phyloP scores from a whole-genome alignment of 805 yeast species.

The Monosporozyma yasuniensis region DNA sequence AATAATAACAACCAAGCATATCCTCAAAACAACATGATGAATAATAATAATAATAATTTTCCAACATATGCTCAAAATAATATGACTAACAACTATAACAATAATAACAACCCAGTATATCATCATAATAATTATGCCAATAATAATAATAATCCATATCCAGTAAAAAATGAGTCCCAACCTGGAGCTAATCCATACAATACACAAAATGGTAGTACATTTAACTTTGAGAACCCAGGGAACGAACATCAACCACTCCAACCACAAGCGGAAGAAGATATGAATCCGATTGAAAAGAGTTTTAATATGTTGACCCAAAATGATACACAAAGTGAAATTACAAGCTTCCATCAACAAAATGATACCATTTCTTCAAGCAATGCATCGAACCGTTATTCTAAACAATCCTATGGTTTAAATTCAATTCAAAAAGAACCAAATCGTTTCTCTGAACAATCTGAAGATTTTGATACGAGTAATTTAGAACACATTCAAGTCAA shows the following conservation, averaged over 20 bases:
- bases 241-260: background rate
- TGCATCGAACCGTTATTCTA: background rate
- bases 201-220: background rate
- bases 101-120: background rate
- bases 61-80: background rate
- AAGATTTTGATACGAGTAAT: background rate
- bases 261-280: conserved; percentile 1
- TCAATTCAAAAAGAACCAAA: background rate
- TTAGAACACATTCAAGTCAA: background rate
- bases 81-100: background rate
- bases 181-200: background rate
- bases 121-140: background rate
- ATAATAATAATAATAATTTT: background rate
- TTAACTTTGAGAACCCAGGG: background rate
- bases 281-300: conserved; percentile 27
- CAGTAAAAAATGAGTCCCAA: background rate
- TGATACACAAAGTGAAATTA: conserved; percentile 6
- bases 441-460: background rate
- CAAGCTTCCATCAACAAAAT: background rate
- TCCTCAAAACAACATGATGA: background rate
- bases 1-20: background rate
- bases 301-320: conserved; percentile 26
- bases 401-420: background rate
- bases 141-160: background rate
- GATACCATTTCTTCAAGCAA: background rate